Base-by-base conservation (phyloP, 2,329 filamentous ascomycete genomes). In the Ceratocystis albifundus region DNA sequence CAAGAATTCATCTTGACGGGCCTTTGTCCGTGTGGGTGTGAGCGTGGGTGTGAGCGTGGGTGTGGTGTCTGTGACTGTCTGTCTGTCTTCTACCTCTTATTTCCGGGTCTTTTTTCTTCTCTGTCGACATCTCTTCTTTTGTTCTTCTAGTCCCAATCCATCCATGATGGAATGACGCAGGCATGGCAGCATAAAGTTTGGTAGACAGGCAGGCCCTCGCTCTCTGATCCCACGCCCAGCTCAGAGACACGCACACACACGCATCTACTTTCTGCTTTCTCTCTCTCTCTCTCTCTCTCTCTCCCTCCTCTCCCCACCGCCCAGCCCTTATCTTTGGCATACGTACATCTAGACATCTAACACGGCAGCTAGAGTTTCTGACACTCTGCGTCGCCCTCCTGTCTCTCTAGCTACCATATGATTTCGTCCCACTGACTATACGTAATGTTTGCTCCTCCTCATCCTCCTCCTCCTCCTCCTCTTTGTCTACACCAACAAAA, bases 1-100 rank as follows among this genome's bases (percentile, higher is more conserved):
- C n/a, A 57, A 28, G 17, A 57, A 57, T 57, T 57, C 53, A 57
- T 57, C 53, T 57, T 57, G 22, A 57, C 53, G 53, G 53, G 53
- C 53, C 32, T 32, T 28, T 57, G 53, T 57, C 53, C 53, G 53
- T 30, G 53, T 57, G 53, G 7, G 46, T 20, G 46, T 48, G 46
- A 2, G n/a, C 25, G 4, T 50, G n/a, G 7, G n/a, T 46, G 44
- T 46, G 44, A n/a, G n/a, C n/a, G n/a, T n/a, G n/a, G n/a, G n/a
- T n/a, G n/a, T n/a, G 12, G 44, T 46, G 45, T 46, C 15, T 46
- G n/a, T 46, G 45, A 7, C n/a, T 55, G 10, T 55, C n/a, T 53
- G 4, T 55, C 50, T 22, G 28, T 55, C 4, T 20, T 55, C 20
- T 53, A 22, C 20, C 7, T 28, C 50, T 20, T 28, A 28, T 53